Conservation (phyloP, 1,284 basidiomycete genomes). For the Rhodotorula mucilaginosa region DNA sequence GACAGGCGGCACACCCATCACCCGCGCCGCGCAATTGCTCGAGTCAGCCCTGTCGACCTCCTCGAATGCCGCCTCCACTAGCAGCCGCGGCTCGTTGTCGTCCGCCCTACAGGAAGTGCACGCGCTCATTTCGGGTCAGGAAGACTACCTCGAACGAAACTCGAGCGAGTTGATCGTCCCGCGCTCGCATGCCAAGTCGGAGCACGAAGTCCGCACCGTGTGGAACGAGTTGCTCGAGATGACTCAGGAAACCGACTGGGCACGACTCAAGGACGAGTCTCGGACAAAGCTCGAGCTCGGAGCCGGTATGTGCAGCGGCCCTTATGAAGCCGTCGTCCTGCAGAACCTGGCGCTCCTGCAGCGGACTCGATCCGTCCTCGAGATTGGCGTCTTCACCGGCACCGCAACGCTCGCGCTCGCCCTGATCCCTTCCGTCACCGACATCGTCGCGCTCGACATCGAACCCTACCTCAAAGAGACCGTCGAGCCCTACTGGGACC, state of each 20-base stretch:
- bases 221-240: constrained; percentile 35
- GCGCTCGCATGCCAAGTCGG: neutral
- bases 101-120: constrained; percentile 26
- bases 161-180: constrained; percentile 20
- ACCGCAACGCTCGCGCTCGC: constrained; percentile 39
- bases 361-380: constrained; percentile 13
- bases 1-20: constrained; percentile 14
- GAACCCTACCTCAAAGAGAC: constrained; percentile 46
- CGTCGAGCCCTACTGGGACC: constrained; percentile 44
- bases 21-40: constrained; percentile 14
- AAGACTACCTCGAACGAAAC: constrained; percentile 32
- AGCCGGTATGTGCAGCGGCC: constrained; percentile 37
- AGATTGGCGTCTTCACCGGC: constrained; percentile 40
- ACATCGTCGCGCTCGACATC: constrained; percentile 47
- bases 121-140: constrained; percentile 26
- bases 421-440: constrained; percentile 34
- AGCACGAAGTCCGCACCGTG: constrained; percentile 7
- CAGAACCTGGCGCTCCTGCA: constrained; percentile 20
- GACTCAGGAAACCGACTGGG: constrained; percentile 38
- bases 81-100: neutral
- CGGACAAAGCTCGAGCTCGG: constrained; percentile 32
- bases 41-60: neutral
- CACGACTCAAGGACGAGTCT: constrained; percentile 20
- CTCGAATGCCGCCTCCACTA: no score
- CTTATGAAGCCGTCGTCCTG: constrained; percentile 24